These are phyloP conservation scores for Calendula officinalis DNA, from an alignment of 129 eudicot genomes.

Conservation along the genomic window DNA sequence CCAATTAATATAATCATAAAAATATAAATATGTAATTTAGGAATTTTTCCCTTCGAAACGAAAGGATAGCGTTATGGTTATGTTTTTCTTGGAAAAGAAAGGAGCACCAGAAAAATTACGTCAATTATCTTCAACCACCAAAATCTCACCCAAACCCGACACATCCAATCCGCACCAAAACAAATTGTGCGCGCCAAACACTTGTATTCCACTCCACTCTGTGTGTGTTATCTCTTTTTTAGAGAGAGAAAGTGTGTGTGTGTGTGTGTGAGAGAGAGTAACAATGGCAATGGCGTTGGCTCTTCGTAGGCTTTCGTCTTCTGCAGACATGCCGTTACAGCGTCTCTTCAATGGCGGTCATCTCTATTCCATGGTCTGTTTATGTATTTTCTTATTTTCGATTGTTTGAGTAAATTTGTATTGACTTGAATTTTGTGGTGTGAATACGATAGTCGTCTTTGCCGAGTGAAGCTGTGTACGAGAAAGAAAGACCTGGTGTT, in stretches of 20 bases:
- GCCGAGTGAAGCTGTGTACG: conserved; percentile 86
- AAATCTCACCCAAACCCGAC: conserved; percentile 52
- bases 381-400: not conserved
- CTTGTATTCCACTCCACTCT: not conserved
- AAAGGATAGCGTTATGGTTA: conserved; percentile 26
- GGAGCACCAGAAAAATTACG: conserved; percentile 51
- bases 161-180: conserved; percentile 27
- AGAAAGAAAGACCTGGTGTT: conserved; percentile 73
- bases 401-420: conserved; percentile 2
- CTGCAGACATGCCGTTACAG: conserved; percentile 64
- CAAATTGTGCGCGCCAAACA: conserved; percentile 29
- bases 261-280: conserved; percentile 36
- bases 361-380: conserved; percentile 66
- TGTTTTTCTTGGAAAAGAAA: not conserved
- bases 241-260: conserved; percentile 23
- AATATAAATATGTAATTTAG: too few relatives aligned
- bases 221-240: not conserved
- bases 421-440: conserved; percentile 9
- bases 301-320: conserved; percentile 73
- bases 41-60: not conserved
- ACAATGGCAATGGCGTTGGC: conserved; percentile 79
- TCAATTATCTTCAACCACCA: conserved; percentile 60
- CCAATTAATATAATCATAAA: too few relatives aligned
- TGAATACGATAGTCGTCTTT: conserved; percentile 51
- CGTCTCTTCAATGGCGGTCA: conserved; percentile 70